A percentile compares a stretch with the other conserved stretches of the same genome.
Evolutionary conservation across 2,329 filamentous ascomycete genomes (phyloP).

Genomic region (Apiospora phragmitis): DNA sequence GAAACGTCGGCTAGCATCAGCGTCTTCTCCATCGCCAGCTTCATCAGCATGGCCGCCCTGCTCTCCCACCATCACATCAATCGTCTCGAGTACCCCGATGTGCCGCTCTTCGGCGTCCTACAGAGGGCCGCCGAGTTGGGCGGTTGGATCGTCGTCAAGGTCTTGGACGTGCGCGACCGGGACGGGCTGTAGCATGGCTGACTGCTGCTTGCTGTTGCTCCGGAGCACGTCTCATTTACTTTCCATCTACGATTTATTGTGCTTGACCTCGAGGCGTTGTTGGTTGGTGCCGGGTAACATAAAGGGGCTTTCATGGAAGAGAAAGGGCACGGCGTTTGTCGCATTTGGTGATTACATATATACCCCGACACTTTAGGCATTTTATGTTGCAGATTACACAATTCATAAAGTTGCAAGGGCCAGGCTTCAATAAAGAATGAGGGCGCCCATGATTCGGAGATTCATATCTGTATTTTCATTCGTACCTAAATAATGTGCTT

Average conservation of each 20-base stretch:
- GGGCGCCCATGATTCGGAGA: neutral
- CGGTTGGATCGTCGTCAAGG: slow-evolving; percentile 12
- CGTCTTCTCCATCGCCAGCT: slow-evolving; percentile 75
- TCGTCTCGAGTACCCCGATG: slow-evolving; percentile 59
- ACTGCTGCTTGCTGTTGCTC: neutral
- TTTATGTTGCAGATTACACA: neutral
- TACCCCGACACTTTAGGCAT: neutral
- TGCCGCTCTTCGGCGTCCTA: slow-evolving; percentile 53
- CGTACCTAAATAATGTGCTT: slow-evolving; percentile 20
- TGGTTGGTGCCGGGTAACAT: neutral
- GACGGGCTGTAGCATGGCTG: neutral
- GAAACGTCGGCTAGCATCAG: slow-evolving; percentile 77
- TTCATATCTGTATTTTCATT: slow-evolving; percentile 1
- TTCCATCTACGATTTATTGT: neutral
- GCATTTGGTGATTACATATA: slow-evolving; percentile 6
- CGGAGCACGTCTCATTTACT: neutral
- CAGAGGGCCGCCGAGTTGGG: slow-evolving; percentile 12
- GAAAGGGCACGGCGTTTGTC: neutral
- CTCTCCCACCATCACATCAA: slow-evolving; percentile 67
- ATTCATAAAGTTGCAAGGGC: neutral
- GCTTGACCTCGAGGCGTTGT: slow-evolving; percentile 1
- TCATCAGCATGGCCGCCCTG: slow-evolving; percentile 71
- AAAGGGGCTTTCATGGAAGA: neutral
- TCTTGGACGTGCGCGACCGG: slow-evolving; percentile 13
- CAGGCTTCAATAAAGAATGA: neutral